Evolutionary conservation across 805 yeast genomes (phyloP).

Genomic region (Lipomyces chichibuensis): DNA sequence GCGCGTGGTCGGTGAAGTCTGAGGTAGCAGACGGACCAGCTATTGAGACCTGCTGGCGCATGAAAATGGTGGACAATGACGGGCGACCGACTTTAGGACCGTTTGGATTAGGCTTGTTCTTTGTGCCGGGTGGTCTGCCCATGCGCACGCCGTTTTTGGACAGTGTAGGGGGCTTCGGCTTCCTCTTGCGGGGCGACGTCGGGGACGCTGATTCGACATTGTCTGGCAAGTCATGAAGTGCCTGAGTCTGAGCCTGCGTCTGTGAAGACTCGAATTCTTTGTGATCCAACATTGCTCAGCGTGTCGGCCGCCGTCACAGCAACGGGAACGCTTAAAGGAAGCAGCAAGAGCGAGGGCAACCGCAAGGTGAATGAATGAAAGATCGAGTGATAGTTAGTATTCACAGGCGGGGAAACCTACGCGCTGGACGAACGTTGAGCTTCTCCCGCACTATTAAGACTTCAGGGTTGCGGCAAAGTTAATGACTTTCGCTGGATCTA

Average conservation of each 20-base stretch:
- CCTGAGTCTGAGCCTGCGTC: not conserved
- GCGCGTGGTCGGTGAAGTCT: not conserved
- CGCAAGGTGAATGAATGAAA: too few relatives aligned
- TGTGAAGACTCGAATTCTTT: not conserved
- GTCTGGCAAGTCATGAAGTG: not conserved
- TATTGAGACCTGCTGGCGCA: slow-evolving; percentile 17
- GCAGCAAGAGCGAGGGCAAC: too few relatives aligned
- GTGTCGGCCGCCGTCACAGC: not conserved
- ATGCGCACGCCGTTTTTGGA: slow-evolving; percentile 31
- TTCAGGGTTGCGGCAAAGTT: not conserved
- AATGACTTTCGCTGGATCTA: not conserved
- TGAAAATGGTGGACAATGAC: slow-evolving; percentile 27
- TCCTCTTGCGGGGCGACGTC: slow-evolving; percentile 4
- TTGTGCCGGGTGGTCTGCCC: slow-evolving; percentile 33
- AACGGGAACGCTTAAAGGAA: not conserved
- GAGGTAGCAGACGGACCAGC: not conserved
- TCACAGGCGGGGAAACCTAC: not conserved
- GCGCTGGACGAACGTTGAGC: not conserved
- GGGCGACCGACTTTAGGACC: slow-evolving; percentile 34
- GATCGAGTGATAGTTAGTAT: not conserved
- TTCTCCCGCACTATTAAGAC: not conserved
- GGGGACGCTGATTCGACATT: not conserved
- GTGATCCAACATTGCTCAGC: slow-evolving; percentile 1
- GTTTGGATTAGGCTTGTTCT: slow-evolving; percentile 30
- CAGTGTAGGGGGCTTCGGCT: slow-evolving; percentile 23